phyloP scores from a whole-genome alignment of 441 rosid genomes.

The Jatropha podagrica region DNA sequence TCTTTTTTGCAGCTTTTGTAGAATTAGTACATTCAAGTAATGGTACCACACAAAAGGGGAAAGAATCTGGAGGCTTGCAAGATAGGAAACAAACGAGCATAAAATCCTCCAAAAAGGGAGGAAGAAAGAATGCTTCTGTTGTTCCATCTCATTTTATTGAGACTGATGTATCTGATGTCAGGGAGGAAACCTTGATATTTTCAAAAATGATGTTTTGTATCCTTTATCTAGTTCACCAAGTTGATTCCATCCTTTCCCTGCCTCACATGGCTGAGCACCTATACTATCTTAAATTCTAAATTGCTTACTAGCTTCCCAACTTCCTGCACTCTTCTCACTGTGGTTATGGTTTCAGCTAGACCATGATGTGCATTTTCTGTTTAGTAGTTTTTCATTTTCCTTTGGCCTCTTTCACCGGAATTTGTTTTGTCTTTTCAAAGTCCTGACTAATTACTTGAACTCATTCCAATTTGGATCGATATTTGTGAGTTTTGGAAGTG shows the following conservation, averaged over 20 bases:
- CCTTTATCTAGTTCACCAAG: slow-evolving; percentile 38
- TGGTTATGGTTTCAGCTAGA: neutral
- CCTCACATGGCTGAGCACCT: slow-evolving; percentile 3
- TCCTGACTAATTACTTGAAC: neutral
- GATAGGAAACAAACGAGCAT: slow-evolving; percentile 33
- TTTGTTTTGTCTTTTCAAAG: neutral
- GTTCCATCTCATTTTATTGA: slow-evolving; percentile 84
- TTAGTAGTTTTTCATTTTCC: neutral
- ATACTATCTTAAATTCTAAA: neutral
- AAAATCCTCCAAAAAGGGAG: slow-evolving; percentile 54
- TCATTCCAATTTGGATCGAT: neutral
- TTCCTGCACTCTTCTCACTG: neutral
- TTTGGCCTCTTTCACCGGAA: neutral
- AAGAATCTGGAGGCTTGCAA: slow-evolving; percentile 45
- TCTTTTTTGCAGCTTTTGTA: slow-evolving; percentile 63
- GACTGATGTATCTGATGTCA: slow-evolving; percentile 78
- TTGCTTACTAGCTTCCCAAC: neutral
- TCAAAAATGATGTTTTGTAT: slow-evolving; percentile 89
- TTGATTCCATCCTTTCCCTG: slow-evolving; percentile 18
- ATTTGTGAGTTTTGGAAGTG: neutral
- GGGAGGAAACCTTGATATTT: slow-evolving; percentile 80
- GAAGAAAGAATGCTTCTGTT: slow-evolving; percentile 50
- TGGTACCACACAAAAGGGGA: slow-evolving; percentile 79
- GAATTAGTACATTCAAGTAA: slow-evolving; percentile 88
- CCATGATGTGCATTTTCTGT: neutral